These are phyloP conservation scores for Vigna mungo DNA, from an alignment of 306 rosid species.

Conservation along the genomic window DNA sequence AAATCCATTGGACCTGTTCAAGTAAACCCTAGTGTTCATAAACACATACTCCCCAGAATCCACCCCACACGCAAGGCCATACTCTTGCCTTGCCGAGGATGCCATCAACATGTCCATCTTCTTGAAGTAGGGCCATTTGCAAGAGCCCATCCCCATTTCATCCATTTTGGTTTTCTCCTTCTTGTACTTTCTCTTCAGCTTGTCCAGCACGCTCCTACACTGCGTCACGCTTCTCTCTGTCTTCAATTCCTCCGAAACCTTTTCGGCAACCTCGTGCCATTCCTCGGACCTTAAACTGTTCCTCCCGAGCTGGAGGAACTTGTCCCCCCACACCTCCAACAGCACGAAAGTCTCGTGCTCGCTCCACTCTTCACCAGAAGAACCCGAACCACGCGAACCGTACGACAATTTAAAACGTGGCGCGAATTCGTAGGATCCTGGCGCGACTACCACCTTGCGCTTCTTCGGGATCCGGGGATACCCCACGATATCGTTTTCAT, in stretches of 20 bases:
- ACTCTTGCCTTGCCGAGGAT: constrained; percentile 63
- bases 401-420: constrained; percentile 48
- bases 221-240: constrained; percentile 55
- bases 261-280: constrained; percentile 76
- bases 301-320: constrained; percentile 78
- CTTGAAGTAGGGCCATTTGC: constrained; percentile 72
- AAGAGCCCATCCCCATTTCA: constrained; percentile 58
- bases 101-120: constrained; percentile 89
- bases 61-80: constrained; percentile 83
- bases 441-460: constrained; percentile 48
- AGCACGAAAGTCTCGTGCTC: constrained; percentile 71
- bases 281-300: constrained; percentile 83
- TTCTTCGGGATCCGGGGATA: constrained; percentile 61
- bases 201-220: constrained; percentile 67
- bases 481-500: constrained; percentile 43
- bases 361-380: constrained; percentile 57
- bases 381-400: constrained; percentile 29
- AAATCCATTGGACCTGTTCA: constrained; percentile 75
- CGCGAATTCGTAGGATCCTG: constrained; percentile 53
- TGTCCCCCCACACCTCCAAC: constrained; percentile 84
- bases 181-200: constrained; percentile 74
- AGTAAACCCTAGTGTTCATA: constrained; percentile 76
- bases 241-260: constrained; percentile 66
- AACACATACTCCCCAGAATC: constrained; percentile 90
- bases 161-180: constrained; percentile 71